phyloP scores from a whole-genome alignment of 148 eudicot species.

The Fagopyrum homotropicum region DNA sequence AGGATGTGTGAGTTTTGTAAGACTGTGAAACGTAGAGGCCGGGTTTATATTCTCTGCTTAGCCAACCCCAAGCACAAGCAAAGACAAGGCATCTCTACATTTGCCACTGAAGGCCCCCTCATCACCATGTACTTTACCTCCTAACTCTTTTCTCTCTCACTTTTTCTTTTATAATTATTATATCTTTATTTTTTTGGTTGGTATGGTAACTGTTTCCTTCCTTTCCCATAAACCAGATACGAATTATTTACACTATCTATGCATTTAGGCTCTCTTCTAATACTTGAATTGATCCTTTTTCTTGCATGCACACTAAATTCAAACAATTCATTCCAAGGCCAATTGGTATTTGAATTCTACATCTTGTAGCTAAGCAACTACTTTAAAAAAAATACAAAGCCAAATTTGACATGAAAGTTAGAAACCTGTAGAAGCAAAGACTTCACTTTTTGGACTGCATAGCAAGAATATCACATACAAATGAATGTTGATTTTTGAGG shows the following conservation, averaged over 20 bases:
- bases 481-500: no score
- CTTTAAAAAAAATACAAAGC: background rate
- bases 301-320: background rate
- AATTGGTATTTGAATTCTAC: background rate
- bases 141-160: background rate
- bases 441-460: no score
- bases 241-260: background rate
- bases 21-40: conserved; percentile 75
- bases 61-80: conserved; percentile 88
- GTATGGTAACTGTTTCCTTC: background rate
- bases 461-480: no score
- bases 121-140: background rate
- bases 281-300: background rate
- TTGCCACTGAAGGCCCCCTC: conserved; percentile 36
- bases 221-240: background rate
- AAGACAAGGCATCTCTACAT: conserved; percentile 71
- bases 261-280: background rate
- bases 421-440: no score
- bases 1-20: conserved; percentile 85
- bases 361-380: background rate
- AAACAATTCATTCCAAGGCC: background rate
- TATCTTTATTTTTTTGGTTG: background rate
- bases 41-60: conserved; percentile 59
- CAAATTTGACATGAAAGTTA: no score
- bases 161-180: background rate